Conservation (phyloP, 306 rosid species). For the Biancaea sappan region DNA sequence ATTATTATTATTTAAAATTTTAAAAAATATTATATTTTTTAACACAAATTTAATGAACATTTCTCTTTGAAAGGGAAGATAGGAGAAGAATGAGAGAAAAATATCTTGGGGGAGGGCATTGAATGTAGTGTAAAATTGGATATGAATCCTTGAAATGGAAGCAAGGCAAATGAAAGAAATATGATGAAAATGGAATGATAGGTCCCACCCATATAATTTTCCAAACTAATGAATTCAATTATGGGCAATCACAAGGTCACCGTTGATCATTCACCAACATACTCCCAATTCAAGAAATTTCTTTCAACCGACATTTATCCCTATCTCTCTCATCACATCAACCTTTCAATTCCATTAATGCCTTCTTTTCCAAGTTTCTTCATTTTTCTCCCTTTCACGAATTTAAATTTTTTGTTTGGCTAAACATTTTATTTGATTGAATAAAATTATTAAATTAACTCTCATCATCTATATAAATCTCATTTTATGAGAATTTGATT, state of each 20-base stretch:
- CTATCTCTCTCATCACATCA: too few relatives aligned
- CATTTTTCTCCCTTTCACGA: too few relatives aligned
- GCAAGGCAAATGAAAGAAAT: slow-evolving; percentile 2
- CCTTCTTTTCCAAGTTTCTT: background rate
- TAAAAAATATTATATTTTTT: too few relatives aligned
- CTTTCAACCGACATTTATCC: background rate
- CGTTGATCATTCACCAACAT: background rate
- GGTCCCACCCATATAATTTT: too few relatives aligned
- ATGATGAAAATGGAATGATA: background rate
- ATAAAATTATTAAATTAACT: too few relatives aligned
- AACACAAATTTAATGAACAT: too few relatives aligned
- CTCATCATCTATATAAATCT: too few relatives aligned
- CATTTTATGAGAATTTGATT: too few relatives aligned
- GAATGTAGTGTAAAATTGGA: background rate
- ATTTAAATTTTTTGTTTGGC: too few relatives aligned
- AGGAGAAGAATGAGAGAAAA: background rate
- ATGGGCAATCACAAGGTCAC: background rate
- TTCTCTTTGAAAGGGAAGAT: too few relatives aligned
- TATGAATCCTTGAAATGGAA: slow-evolving; percentile 29
- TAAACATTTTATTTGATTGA: too few relatives aligned
- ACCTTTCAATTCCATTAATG: background rate
- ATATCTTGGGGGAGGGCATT: background rate
- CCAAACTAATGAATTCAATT: background rate
- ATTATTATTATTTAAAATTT: too few relatives aligned
- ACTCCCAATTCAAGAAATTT: background rate